Evolutionary conservation across 106 monocot species (phyloP).

Genomic region (Vanilla planifolia): DNA sequence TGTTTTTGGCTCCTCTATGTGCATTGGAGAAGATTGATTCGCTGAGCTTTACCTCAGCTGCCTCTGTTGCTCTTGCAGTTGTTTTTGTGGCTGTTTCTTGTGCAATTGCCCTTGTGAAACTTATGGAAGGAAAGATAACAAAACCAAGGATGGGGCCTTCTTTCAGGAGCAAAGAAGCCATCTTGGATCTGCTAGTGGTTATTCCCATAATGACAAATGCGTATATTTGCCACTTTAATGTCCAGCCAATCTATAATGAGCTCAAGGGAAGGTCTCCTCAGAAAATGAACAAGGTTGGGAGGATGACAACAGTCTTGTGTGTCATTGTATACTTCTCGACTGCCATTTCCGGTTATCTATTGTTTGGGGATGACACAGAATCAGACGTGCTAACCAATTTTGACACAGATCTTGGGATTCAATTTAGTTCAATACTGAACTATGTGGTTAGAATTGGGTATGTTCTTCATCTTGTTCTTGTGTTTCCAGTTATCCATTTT

Average conservation of each 20-base stretch:
- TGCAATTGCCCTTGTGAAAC: constrained; percentile 9
- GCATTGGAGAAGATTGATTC: constrained; percentile 79
- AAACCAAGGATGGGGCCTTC: constrained; percentile 64
- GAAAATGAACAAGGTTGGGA: constrained; percentile 66
- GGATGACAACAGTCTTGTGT: constrained; percentile 53
- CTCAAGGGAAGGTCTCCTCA: constrained; percentile 34
- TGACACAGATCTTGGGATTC: constrained; percentile 49
- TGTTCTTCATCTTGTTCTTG: constrained; percentile 74
- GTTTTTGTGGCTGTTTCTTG: constrained; percentile 22
- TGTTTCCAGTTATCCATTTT: constrained; percentile 85
- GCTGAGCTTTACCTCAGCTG: constrained; percentile 61
- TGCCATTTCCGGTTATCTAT: constrained; percentile 66
- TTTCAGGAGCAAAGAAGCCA: constrained; percentile 37
- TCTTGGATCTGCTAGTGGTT: constrained; percentile 27
- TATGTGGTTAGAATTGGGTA: constrained; percentile 77
- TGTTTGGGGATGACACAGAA: constrained; percentile 74
- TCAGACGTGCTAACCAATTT: constrained; percentile 79
- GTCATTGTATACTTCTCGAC: constrained; percentile 59
- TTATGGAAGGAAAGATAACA: constrained; percentile 27
- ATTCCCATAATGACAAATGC: constrained; percentile 50
- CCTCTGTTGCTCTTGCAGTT: constrained; percentile 25
- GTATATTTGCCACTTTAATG: constrained; percentile 84
- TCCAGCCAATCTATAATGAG: constrained; percentile 44
- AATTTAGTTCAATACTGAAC: constrained; percentile 50
- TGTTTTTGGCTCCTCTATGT: constrained; percentile 66